Evolutionary conservation across 495 filamentous ascomycete species (phyloP), one percentile per base, ranked within the genome.

Genomic region (Lindgomyces ingoldianus): DNA sequence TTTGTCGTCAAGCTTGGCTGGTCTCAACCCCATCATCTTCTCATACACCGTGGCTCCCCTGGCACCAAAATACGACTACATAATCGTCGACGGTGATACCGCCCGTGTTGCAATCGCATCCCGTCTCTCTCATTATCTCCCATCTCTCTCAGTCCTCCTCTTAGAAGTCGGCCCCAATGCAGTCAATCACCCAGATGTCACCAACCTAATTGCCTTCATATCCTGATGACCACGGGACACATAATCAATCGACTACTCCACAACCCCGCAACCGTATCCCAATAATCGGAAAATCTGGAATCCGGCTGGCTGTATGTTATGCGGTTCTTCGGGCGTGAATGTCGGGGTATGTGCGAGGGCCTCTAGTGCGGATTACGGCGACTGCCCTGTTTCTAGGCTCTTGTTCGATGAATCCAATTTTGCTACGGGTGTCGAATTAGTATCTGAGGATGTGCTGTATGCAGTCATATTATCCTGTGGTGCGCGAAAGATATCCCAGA

Each of bases 291-390:
- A 30, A 21, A 39, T 56, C 19, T 36, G 18, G 1, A 62, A 55
- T 22, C 36, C 9, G 2, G 63, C 65, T 0, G 87, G 86, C 0
- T 79, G 79, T 14, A 81, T 82, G 0, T 74, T 90, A 0, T 85
- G 84, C 1, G 87, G 87, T 0, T 78, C 80, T 18, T 84, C 75
- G 25, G 81, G 81, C 19, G 83, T 89, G 61, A 89, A 89, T 72
- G 87, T 87, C 56, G 80, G 80, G n/a, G 74, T 83, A 12, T 89
- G 78, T 64, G 81, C 76, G 14, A 64, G 82, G 6, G 87, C 86
- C 6, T 77, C 84, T 3, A 68, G 73, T 1, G 80, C 80, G 44
- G 87, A 90, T 66, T 89, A 84, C 64, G 79, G 41, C 33, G 46
- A 55, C 14, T 22, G 36, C 14, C 44, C 62, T 12, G 56, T 65